Evolutionary conservation across 2,329 filamentous ascomycete species (phyloP), one percentile per base, ranked within the genome.

Genomic region (Cladosporium sp.): DNA sequence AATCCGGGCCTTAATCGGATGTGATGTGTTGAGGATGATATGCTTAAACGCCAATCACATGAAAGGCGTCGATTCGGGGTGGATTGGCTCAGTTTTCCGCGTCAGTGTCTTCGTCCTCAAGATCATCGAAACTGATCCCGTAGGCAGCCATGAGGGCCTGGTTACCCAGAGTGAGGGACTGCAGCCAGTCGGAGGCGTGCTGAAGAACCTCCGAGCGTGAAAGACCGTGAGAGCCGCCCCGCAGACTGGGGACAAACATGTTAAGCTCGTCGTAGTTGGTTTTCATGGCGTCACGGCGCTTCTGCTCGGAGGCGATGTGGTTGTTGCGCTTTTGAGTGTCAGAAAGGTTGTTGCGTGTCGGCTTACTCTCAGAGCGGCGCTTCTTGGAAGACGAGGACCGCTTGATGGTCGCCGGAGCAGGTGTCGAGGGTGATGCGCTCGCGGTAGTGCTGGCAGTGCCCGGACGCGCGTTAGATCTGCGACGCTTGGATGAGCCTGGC

Each of bases 281-380:
- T 64, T 89, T 86, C 63, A 92, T 92, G 43, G 90, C 74, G 22
- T 88, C 89, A 44, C 89, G 79, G 33, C 90, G 80, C 69, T 93
- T 95, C 71, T 95, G 88, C 66, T 95, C 89, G 49, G 89, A 93
- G 49, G 84, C 78, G 58, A 95, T 93, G 65, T 95, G 89, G 60
- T 95, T 95, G 63, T 84, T 85, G 43, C 88, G 78, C 70, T 92
- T 93, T 69, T 93, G 86, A 55, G 86, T 84, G 59, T 92, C 87
- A 0, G 83, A 81, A 3, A 93, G 67, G 58, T 85, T 85, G 62
- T 85, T 57, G 31, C 59, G 57, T 9, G 37, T 41, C 8, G 35
- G 13, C 32, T 45, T 49, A 8, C 38, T 10, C 16, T 48, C 34
- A 32, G 46, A 11, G 38, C 42, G 18, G 3, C 55, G 37, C 45